Base-by-base conservation (phyloP, 108 stramenopile genomes). In the Phaeodactylum tricornutum region DNA sequence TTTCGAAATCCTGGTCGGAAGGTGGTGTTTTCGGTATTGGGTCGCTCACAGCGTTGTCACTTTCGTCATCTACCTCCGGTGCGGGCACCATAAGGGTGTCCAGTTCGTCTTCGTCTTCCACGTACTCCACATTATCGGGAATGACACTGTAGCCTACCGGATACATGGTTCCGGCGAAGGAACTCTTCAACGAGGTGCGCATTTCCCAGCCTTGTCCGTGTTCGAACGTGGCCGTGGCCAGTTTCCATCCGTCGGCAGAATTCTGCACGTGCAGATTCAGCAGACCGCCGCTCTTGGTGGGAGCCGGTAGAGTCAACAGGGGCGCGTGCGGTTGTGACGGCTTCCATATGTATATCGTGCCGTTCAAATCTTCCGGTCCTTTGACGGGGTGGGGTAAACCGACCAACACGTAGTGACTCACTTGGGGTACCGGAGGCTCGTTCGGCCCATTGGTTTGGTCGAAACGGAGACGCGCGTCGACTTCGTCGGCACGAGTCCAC, bases 131-230 rank as follows among this genome's bases (percentile, higher is more conserved):
- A 46, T 76, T 81, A 43, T 81, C 71, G 20, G 59, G 46, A 29
- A 81, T 32, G 15, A 74, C 59, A 22, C 55, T 64, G 47, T 81
- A 81, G 8, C 79, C 79, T 0, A 74, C 59, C 14, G 74, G 72
- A 42, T 76, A 81, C 71, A 71, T 67, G 53, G 50, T 59, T 25
- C 79, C 79, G 16, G 72, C 60, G 57, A 68, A 81, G 43, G 75
- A 67, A 12, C 69, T 62, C 28, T 62, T 36, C 50, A 73, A 53
- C 14, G 23, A 49, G 4, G 72, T 50, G 43, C 25, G 8, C 41
- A 66, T 30, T 17, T 61, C 29, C 22, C 52, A 64, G 12, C 57
- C 66, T 29, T 64, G 26, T 25, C 79, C 79, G 29, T 37, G 21
- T 2, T 67, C 20, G 32, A 56, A 59, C 1, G 56, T 59, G 37